Percentiles rank a stretch among this genome's conserved stretches.
phyloP scores from a whole-genome alignment of 306 rosid species.

The Ammopiptanthus mongolicus region DNA sequence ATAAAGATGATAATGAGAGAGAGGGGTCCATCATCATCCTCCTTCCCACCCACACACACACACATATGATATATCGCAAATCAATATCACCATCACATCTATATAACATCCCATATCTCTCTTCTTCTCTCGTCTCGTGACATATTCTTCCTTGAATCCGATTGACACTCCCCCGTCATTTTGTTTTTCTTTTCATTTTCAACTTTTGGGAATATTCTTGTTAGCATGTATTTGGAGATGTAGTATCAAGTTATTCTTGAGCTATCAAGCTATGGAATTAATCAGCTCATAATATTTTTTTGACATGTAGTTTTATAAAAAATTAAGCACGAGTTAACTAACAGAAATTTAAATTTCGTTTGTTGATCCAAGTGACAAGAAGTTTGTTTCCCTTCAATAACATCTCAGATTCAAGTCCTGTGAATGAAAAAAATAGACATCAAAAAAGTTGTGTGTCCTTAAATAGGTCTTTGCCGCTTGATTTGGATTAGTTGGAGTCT shows the following conservation, averaged over 20 bases:
- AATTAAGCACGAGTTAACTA: too few species aligned
- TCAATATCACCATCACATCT: not conserved
- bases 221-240: not conserved
- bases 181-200: not conserved
- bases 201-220: not conserved
- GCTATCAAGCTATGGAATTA: not conserved
- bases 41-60: not conserved
- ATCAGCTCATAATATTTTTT: not conserved
- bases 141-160: slow-evolving; percentile 4
- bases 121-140: not conserved
- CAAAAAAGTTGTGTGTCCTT: too few species aligned
- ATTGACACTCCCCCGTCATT: not conserved
- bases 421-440: too few species aligned
- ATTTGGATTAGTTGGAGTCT: too few species aligned
- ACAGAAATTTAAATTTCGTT: not conserved
- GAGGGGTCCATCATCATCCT: not conserved
- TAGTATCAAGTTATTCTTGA: not conserved
- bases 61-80: not conserved
- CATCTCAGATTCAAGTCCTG: too few species aligned
- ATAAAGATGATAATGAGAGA: not conserved
- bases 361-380: too few species aligned
- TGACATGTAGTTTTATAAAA: not conserved
- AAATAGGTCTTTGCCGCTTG: too few species aligned
- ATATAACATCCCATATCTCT: not conserved
- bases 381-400: too few species aligned